A percentile compares a stretch with the other conserved stretches of the same genome.
These are phyloP conservation scores for Candida lessepsii DNA, from an alignment of 805 yeast genomes.

Conservation along the genomic window DNA sequence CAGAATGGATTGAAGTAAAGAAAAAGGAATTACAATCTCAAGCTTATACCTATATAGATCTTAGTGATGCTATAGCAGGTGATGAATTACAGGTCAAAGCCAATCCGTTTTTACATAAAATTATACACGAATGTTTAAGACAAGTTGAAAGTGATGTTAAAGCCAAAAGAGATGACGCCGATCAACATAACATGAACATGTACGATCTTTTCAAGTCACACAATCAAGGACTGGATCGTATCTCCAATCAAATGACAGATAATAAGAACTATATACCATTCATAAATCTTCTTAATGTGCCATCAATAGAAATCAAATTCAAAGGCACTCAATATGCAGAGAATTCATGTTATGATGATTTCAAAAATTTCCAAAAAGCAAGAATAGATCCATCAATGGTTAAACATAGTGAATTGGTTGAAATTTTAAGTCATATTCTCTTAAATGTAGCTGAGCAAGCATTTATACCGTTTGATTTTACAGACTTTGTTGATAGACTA, in stretches of 20 bases:
- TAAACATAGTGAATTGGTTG: slow-evolving; percentile 55
- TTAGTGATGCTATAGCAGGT: slow-evolving; percentile 62
- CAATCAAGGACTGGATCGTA: slow-evolving; percentile 22
- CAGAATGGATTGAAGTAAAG: slow-evolving; percentile 67
- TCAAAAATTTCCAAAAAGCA: slow-evolving; percentile 47
- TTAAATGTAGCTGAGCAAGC: slow-evolving; percentile 75
- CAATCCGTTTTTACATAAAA: slow-evolving; percentile 60
- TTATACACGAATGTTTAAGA: slow-evolving; percentile 44
- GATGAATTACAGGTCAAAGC: slow-evolving; percentile 53
- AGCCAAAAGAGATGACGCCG: slow-evolving; percentile 5
- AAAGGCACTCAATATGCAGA: slow-evolving; percentile 44
- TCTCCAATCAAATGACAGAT: slow-evolving; percentile 35
- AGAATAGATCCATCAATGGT: slow-evolving; percentile 56
- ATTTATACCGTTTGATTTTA: slow-evolving; percentile 65
- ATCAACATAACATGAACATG: slow-evolving; percentile 15
- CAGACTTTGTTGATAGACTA: slow-evolving; percentile 44
- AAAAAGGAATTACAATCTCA: slow-evolving; percentile 54
- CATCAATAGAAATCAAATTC: slow-evolving; percentile 61
- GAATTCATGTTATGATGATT: slow-evolving; percentile 63
- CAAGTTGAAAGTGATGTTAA: slow-evolving; percentile 19
- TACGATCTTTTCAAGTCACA: slow-evolving; percentile 28
- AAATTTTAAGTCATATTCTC: slow-evolving; percentile 50
- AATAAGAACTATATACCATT: slow-evolving; percentile 72
- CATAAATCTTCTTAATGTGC: slow-evolving; percentile 61
- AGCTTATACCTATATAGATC: slow-evolving; percentile 70